Percentiles rank a stretch among this genome's conserved stretches.
Evolutionary conservation across 164 flowering plant species (phyloP).

Genomic region (Berberis thunbergii): DNA sequence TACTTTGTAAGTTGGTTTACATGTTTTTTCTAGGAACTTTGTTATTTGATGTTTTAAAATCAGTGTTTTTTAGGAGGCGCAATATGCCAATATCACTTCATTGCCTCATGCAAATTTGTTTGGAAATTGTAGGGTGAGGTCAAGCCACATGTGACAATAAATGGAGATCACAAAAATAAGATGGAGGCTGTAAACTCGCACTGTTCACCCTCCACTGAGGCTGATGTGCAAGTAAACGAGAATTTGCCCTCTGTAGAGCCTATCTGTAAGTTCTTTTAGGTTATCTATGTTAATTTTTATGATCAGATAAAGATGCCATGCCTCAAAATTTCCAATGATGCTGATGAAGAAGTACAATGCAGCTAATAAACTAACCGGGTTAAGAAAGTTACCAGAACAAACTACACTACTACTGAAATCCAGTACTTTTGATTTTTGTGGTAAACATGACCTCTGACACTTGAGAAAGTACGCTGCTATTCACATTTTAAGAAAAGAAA

Average conservation of each 20-base stretch:
- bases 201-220: conserved; percentile 18
- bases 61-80: too few relatives aligned
- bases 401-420: too few relatives aligned
- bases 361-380: too few relatives aligned
- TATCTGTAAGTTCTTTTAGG: conserved; percentile 39
- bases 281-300: not conserved
- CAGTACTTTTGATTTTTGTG: too few relatives aligned
- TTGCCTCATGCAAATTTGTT: not conserved
- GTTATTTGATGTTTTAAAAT: not conserved
- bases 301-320: not conserved
- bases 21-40: not conserved
- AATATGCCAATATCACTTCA: too few relatives aligned
- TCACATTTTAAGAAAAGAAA: too few relatives aligned
- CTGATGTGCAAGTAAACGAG: conserved; percentile 17
- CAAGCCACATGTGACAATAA: conserved; percentile 25
- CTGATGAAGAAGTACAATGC: too few relatives aligned
- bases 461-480: too few relatives aligned
- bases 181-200: conserved; percentile 27
- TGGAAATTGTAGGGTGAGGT: conserved; percentile 31
- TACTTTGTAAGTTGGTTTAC: conserved; percentile 48
- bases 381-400: too few relatives aligned
- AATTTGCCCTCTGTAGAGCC: conserved; percentile 36
- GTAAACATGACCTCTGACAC: too few relatives aligned
- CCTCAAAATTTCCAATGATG: too few relatives aligned
- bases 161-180: conserved; percentile 34